Base-by-base conservation (phyloP, 495 filamentous ascomycete genomes). In the Xylaria grammica region DNA sequence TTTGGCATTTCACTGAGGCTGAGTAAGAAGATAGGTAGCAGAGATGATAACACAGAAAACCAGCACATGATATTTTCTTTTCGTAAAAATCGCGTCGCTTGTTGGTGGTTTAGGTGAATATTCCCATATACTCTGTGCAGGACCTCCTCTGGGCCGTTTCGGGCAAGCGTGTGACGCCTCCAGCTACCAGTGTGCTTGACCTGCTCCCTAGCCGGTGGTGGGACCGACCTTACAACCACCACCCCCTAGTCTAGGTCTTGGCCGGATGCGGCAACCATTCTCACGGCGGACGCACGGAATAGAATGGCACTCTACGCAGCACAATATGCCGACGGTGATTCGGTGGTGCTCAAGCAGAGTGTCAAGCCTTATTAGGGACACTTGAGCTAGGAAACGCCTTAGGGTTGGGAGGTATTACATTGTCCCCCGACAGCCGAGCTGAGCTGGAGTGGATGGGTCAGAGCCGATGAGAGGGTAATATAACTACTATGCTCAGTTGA, bases 141-240 rank as follows among this genome's bases (percentile, higher is more conserved):
- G 22, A 15, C 49, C 49, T 45, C 15, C 11, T 26, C 34, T 29
- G 17, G 59, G 32, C 34, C 15, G 22, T 17, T 42, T 50, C 50
- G 32, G 29, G 46, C 52, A 29, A 24, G 59, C 42, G 8, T 38
- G 49, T 45, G 34, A 53, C 49, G 49, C 34, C 36, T 62, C 45
- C 38, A 44, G 36, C 22, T 52, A 61, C 48, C n/a, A 30, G 22
- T 29, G 36, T 49, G n/a, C n/a, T 34, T 36, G 7, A 42, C 15
- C 42, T 59, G 34, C 29, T 36, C 42, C 27, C 42, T 17, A 8
- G 20, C 40, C 44, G 42, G 27, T 26, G 19, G 56, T 24, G 42
- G 56, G 34, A 48, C 26, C 27, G 46, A 59, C 26, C 8, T 22
- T 36, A 48, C 17, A 32, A 46, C 13, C 26, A 32, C 29, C 27